phyloP scores from a whole-genome alignment of 108 stramenopile species.

The Nitzschia sp. region DNA sequence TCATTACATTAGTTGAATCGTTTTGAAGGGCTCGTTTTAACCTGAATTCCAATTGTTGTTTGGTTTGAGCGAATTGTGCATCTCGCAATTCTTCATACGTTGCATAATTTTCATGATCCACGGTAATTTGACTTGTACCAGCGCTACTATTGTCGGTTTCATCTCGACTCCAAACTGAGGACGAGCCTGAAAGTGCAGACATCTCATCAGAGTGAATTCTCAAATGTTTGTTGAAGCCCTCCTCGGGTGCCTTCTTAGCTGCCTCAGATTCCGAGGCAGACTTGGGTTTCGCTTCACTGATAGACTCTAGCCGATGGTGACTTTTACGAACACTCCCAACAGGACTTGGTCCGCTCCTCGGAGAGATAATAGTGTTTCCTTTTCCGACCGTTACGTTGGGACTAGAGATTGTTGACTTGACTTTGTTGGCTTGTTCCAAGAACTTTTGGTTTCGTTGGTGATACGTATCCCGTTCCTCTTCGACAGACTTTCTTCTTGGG shows the following conservation, averaged over 20 bases:
- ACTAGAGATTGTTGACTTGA: not conserved
- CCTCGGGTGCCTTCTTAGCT: not conserved
- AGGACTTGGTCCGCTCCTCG: not conserved
- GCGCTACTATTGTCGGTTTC: not conserved
- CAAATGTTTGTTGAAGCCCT: not conserved
- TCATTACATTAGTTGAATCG: not conserved
- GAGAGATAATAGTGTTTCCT: not conserved
- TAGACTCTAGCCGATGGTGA: constrained; percentile 9
- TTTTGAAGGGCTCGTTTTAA: not conserved
- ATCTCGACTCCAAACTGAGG: constrained; percentile 1
- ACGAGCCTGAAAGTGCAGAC: not conserved
- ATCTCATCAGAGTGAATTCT: constrained; percentile 1
- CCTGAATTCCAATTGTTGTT: not conserved
- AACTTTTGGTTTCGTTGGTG: constrained; percentile 4
- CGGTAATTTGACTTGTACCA: not conserved
- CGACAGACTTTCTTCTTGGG: not conserved
- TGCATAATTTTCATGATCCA: not conserved
- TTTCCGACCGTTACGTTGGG: not conserved
- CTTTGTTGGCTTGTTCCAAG: not conserved
- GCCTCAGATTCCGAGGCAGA: not conserved
- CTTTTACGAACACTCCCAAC: not conserved
- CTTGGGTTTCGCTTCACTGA: not conserved
- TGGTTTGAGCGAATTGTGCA: constrained; percentile 6
- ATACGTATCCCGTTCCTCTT: not conserved
- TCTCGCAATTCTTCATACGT: constrained; percentile 8